Percentiles rank a stretch among this genome's conserved stretches.
phyloP scores from a whole-genome alignment of 2,329 filamentous ascomycete species.

The Zasmidium cellare region DNA sequence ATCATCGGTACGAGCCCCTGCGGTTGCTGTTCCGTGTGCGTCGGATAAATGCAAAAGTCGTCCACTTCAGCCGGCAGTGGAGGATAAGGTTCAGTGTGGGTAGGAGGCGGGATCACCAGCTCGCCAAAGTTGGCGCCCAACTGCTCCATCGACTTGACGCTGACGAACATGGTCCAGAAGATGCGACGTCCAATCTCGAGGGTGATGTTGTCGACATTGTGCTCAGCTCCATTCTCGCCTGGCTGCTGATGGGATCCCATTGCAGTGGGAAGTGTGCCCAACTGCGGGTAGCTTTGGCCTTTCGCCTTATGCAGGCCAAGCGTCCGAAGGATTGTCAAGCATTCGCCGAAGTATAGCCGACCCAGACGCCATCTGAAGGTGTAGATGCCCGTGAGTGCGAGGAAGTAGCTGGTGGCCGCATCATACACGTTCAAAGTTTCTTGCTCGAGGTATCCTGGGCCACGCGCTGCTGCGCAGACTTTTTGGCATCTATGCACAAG shows the following conservation, averaged over 20 bases:
- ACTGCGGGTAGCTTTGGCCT: conserved; percentile 41
- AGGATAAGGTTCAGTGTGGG: conserved; percentile 73
- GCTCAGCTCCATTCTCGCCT: conserved; percentile 36
- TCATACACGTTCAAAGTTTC: conserved; percentile 59
- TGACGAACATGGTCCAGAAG: conserved; percentile 81
- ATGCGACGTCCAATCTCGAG: conserved; percentile 60
- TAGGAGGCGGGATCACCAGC: conserved; percentile 73
- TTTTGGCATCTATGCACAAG: conserved; percentile 71
- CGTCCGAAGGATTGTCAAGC: conserved; percentile 66
- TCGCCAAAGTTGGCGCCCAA: conserved; percentile 71
- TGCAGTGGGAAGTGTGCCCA: conserved; percentile 37
- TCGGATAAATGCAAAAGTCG: conserved; percentile 74
- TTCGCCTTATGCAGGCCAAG: conserved; percentile 63
- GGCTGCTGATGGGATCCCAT: conserved; percentile 39
- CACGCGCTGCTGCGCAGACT: conserved; percentile 67
- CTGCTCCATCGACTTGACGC: conserved; percentile 71
- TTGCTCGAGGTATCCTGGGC: conserved; percentile 56
- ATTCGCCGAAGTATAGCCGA: conserved; percentile 71
- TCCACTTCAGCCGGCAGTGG: conserved; percentile 80
- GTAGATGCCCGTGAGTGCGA: conserved; percentile 67
- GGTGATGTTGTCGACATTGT: conserved; percentile 47
- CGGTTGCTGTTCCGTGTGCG: conserved; percentile 70
- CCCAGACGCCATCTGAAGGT: conserved; percentile 67
- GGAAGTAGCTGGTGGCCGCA: conserved; percentile 74
- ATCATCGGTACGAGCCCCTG: conserved; percentile 67